Evolutionary conservation across 768 basidiomycete species (phyloP).

Genomic region (Rhodotorula taiwanensis): DNA sequence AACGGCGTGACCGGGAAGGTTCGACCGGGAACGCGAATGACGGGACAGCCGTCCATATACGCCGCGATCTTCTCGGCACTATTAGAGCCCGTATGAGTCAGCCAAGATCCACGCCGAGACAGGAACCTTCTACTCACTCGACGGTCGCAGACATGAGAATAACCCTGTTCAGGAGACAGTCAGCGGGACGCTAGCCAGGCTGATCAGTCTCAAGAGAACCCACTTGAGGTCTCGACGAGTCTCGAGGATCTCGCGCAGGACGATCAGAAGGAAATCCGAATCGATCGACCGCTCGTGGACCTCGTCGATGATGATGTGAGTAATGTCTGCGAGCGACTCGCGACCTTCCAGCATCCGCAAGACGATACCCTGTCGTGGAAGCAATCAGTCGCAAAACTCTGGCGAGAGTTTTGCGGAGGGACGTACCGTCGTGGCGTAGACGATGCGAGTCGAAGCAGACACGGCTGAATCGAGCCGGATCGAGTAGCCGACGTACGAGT

Average conservation of each 20-base stretch:
- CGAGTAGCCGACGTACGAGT: conserved; percentile 85
- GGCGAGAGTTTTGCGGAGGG: too few relatives aligned
- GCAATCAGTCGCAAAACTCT: too few relatives aligned
- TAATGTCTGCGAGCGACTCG: conserved; percentile 83
- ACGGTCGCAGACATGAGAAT: conserved; percentile 96
- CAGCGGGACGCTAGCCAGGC: neutral
- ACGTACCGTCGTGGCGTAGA: conserved; percentile 42
- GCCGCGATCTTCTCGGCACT: conserved; percentile 71
- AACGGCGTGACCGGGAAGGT: conserved; percentile 84
- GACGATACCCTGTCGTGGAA: conserved; percentile 62
- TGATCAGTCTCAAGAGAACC: conserved; percentile 27
- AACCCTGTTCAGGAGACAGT: conserved; percentile 52
- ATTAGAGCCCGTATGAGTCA: too few relatives aligned
- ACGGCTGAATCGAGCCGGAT: conserved; percentile 65
- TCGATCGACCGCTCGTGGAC: conserved; percentile 96
- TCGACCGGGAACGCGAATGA: conserved; percentile 80
- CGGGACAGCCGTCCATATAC: conserved; percentile 77
- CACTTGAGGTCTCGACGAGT: conserved; percentile 79
- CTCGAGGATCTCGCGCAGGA: conserved; percentile 72
- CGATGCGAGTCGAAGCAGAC: conserved; percentile 33
- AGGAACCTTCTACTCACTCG: conserved; percentile 53
- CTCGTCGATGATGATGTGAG: conserved; percentile 94
- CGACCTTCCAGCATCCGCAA: conserved; percentile 92
- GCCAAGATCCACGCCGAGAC: too few relatives aligned
- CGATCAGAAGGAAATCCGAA: conserved; percentile 91